These are phyloP conservation scores for Eurotiales sp. DNA, from an alignment of 2,329 filamentous ascomycete species.

Conservation along the genomic window DNA sequence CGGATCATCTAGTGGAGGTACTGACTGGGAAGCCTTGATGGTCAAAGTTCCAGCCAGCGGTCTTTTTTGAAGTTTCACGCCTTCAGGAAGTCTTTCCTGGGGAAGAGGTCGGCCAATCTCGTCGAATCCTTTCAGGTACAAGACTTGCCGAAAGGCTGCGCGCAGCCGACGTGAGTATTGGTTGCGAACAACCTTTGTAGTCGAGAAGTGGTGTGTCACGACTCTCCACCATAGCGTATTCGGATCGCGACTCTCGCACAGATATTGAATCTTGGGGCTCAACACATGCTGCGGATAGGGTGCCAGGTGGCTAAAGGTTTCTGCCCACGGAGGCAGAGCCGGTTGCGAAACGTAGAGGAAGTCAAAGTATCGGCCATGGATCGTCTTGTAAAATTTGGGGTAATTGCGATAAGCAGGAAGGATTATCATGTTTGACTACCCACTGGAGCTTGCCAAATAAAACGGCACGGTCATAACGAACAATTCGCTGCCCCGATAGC, in stretches of 20 bases:
- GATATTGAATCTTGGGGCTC: slow-evolving; percentile 34
- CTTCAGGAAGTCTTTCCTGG: background rate
- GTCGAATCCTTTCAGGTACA: slow-evolving; percentile 47
- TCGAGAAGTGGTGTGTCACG: slow-evolving; percentile 24
- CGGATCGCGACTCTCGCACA: slow-evolving; percentile 35
- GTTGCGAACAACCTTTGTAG: slow-evolving; percentile 46
- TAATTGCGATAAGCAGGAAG: slow-evolving; percentile 1
- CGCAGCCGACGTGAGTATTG: slow-evolving; percentile 42
- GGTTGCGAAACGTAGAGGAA: slow-evolving; percentile 21
- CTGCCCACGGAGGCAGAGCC: slow-evolving; percentile 18
- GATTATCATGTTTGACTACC: slow-evolving; percentile 3
- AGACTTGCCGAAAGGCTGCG: slow-evolving; percentile 42
- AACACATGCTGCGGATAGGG: slow-evolving; percentile 28
- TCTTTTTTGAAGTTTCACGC: background rate
- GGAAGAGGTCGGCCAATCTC: slow-evolving; percentile 24
- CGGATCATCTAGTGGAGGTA: slow-evolving; percentile 1
- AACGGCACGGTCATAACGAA: slow-evolving; percentile 3
- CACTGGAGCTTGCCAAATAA: background rate
- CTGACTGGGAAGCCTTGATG: slow-evolving; percentile 21
- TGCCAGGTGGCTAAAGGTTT: background rate
- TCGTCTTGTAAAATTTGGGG: background rate
- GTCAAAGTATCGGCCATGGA: background rate
- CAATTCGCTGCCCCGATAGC: background rate
- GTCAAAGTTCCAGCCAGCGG: slow-evolving; percentile 36
- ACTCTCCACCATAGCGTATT: slow-evolving; percentile 49